Conservation (phyloP, 169 alveolate species). For the Cryptosporidium sp. region DNA sequence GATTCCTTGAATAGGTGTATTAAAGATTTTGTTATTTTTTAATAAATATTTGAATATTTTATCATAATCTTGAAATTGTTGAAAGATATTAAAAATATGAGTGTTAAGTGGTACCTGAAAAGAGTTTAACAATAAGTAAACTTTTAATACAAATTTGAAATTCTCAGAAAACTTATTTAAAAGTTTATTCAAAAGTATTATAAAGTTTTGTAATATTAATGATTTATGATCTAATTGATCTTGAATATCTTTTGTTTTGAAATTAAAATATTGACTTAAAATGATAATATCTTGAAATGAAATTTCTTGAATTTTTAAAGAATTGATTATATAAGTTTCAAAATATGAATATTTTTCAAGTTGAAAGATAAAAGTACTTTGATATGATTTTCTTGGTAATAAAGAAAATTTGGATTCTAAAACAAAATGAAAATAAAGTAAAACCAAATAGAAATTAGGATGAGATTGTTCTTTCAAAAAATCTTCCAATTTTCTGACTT, state of each 20-base stretch:
- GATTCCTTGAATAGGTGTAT: background rate
- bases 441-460: background rate
- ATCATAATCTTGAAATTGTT: background rate
- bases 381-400: background rate
- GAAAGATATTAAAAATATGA: background rate
- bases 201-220: background rate
- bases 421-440: background rate
- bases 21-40: background rate
- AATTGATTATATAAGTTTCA: background rate
- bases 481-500: background rate
- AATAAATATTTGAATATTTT: background rate
- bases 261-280: background rate
- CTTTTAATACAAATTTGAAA: background rate
- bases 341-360: background rate
- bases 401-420: background rate
- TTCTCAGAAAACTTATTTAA: background rate
- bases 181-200: background rate
- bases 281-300: background rate
- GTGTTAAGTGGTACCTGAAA: no score
- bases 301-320: background rate
- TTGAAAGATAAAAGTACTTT: background rate
- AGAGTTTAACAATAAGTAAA: no score
- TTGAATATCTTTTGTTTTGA: background rate
- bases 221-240: background rate
- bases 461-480: background rate